Conservation (phyloP, 495 filamentous ascomycete species). For the Aspergillus bridgeri region DNA sequence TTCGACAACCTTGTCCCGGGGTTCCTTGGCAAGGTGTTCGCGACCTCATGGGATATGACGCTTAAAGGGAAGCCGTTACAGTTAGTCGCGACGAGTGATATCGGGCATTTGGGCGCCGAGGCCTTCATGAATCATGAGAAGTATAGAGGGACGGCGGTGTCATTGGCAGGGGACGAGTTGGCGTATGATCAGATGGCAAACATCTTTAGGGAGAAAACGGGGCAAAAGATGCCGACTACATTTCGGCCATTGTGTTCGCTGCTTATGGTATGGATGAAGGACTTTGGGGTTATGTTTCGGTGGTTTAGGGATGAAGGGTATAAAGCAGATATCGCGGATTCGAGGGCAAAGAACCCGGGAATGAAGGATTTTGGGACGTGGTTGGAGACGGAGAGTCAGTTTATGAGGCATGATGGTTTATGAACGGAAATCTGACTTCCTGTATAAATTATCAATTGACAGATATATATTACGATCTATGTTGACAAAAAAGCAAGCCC, state of each 20-base stretch:
- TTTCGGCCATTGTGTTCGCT: slow-evolving; percentile 37
- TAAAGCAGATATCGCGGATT: slow-evolving; percentile 51
- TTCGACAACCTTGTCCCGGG: slow-evolving; percentile 61
- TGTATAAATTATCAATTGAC: too few relatives aligned
- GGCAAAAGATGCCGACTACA: slow-evolving; percentile 46
- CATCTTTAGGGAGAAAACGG: slow-evolving; percentile 47
- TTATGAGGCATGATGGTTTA: slow-evolving; percentile 15
- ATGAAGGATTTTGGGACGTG: slow-evolving; percentile 58
- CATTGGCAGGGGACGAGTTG: slow-evolving; percentile 58
- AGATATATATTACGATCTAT: too few relatives aligned
- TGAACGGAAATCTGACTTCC: too few relatives aligned
- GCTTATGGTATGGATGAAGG: slow-evolving; percentile 42
- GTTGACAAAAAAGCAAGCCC: too few relatives aligned
- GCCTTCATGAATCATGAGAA: slow-evolving; percentile 47
- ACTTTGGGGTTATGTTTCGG: slow-evolving; percentile 57
- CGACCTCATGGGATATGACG: slow-evolving; percentile 45
- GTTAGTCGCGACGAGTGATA: slow-evolving; percentile 54
- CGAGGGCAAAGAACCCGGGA: slow-evolving; percentile 48
- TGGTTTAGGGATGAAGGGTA: slow-evolving; percentile 63
- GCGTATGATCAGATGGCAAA: slow-evolving; percentile 46
- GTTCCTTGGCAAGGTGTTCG: slow-evolving; percentile 57
- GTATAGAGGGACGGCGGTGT: slow-evolving; percentile 44
- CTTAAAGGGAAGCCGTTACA: slow-evolving; percentile 53
- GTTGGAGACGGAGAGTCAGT: slow-evolving; percentile 55
- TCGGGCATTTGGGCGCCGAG: slow-evolving; percentile 60